Evolutionary conservation across 2,329 filamentous ascomycete genomes (phyloP).

Genomic region (Curvularia eragrostidis): DNA sequence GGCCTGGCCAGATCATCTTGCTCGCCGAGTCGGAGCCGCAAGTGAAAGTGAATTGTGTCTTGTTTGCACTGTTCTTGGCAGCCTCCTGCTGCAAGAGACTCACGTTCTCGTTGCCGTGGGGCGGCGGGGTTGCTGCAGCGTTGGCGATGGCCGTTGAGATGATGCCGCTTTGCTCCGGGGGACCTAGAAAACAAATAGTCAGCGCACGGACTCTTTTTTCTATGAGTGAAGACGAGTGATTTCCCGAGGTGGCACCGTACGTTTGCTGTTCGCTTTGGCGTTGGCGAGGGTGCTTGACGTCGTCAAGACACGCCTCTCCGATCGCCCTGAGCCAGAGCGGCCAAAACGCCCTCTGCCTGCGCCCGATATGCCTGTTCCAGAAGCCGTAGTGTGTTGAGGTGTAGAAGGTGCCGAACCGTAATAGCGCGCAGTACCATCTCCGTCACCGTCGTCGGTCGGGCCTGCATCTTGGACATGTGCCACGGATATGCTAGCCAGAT

Average conservation of each 20-base stretch:
- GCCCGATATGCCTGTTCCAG: slow-evolving; percentile 77
- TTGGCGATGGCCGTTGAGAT: slow-evolving; percentile 93
- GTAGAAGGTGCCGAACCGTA: slow-evolving; percentile 63
- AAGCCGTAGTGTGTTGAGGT: slow-evolving; percentile 54
- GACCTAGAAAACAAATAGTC: slow-evolving; percentile 48
- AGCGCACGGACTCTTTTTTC: slow-evolving; percentile 43
- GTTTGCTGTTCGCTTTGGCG: slow-evolving; percentile 51
- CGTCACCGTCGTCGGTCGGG: slow-evolving; percentile 57
- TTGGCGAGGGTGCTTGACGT: slow-evolving; percentile 53
- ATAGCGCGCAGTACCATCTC: slow-evolving; percentile 58
- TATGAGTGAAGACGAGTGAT: slow-evolving; percentile 23
- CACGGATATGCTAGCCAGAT: slow-evolving; percentile 70
- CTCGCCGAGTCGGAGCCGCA: slow-evolving; percentile 89
- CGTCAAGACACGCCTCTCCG: slow-evolving; percentile 54
- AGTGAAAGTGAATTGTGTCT: slow-evolving; percentile 94
- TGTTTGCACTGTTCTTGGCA: slow-evolving; percentile 68
- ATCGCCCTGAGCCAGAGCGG: slow-evolving; percentile 57
- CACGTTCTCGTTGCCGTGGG: slow-evolving; percentile 73
- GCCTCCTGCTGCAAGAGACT: slow-evolving; percentile 77
- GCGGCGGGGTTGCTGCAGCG: slow-evolving; percentile 62
- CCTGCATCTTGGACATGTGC: slow-evolving; percentile 54
- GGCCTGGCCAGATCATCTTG: slow-evolving; percentile 76
- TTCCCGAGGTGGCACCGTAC: slow-evolving; percentile 45
- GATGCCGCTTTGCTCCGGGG: slow-evolving; percentile 71
- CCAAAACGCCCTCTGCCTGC: slow-evolving; percentile 84